These are phyloP conservation scores for Astrothelium subdiscretum DNA, from an alignment of 495 filamentous ascomycete genomes.

Conservation along the genomic window DNA sequence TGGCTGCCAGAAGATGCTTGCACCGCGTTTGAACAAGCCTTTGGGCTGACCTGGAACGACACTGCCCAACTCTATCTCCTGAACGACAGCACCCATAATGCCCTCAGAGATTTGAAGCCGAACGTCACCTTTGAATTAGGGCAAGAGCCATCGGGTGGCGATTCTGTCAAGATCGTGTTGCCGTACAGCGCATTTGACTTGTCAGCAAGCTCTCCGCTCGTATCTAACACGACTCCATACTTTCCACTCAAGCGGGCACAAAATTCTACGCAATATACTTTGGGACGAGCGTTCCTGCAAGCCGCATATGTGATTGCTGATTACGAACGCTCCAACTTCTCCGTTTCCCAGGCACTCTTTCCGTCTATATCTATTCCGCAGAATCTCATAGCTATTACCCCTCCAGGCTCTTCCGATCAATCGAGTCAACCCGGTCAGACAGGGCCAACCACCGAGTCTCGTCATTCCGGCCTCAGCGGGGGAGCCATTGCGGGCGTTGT, in stretches of 20 bases:
- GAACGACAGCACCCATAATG: slow-evolving; percentile 21
- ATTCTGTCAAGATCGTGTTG: slow-evolving; percentile 15
- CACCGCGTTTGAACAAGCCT: slow-evolving; percentile 45
- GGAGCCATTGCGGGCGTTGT: slow-evolving; percentile 9
- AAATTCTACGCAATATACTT: slow-evolving; percentile 18
- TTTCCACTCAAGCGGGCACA: slow-evolving; percentile 20
- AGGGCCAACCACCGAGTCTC: not conserved
- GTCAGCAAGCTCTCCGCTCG: slow-evolving; percentile 9
- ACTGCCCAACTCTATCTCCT: slow-evolving; percentile 34
- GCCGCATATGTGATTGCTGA: slow-evolving; percentile 19
- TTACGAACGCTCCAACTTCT: slow-evolving; percentile 20
- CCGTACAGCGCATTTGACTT: slow-evolving; percentile 22
- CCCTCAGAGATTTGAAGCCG: slow-evolving; percentile 8
- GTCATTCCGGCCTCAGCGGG: not conserved
- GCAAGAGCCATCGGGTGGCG: not conserved
- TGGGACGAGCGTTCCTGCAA: slow-evolving; percentile 22
- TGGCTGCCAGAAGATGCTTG: slow-evolving; percentile 56
- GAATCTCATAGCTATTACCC: slow-evolving; percentile 17
- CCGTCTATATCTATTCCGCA: not conserved
- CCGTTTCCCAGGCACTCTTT: slow-evolving; percentile 15
- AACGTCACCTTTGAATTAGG: slow-evolving; percentile 9
- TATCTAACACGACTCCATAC: slow-evolving; percentile 13
- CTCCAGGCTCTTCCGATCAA: slow-evolving; percentile 3
- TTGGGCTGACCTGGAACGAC: slow-evolving; percentile 49
- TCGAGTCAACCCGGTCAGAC: slow-evolving; percentile 5